Percentiles rank a stretch among this genome's conserved stretches.
These are phyloP conservation scores for Lentinula lateritia DNA, from an alignment of 768 basidiomycete genomes.

Conservation along the genomic window DNA sequence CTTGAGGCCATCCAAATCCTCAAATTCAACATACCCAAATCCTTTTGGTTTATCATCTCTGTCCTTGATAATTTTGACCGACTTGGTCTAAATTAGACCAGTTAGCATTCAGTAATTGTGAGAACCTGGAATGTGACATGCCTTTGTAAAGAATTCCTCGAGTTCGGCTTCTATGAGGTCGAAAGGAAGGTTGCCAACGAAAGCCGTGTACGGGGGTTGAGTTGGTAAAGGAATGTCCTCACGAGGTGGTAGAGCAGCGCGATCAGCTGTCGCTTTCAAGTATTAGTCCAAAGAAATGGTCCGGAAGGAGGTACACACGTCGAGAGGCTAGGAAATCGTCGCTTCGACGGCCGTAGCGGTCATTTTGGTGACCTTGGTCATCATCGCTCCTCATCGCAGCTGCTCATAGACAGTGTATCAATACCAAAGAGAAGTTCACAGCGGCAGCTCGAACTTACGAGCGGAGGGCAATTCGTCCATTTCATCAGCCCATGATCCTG, in stretches of 20 bases:
- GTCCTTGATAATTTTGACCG: constrained; percentile 90
- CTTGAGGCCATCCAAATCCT: constrained; percentile 80
- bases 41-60: constrained; percentile 94
- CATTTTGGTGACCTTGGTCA: constrained; percentile 46
- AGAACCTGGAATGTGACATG: constrained; percentile 36
- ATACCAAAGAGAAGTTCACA: constrained; percentile 2
- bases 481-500: constrained; percentile 98
- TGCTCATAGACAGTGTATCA: constrained; percentile 23
- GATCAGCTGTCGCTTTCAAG: constrained; percentile 37
- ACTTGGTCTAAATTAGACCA: constrained; percentile 50
- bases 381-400: constrained; percentile 70
- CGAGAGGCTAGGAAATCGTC: constrained; percentile 64
- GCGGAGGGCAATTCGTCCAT: constrained; percentile 92
- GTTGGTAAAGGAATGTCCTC: constrained; percentile 97
- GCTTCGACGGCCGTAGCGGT: constrained; percentile 47
- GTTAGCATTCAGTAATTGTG: background rate
- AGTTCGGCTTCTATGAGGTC: constrained; percentile 85
- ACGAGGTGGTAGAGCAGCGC: constrained; percentile 52
- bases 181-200: constrained; percentile 92
- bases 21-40: constrained; percentile 96
- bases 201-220: constrained; percentile 93
- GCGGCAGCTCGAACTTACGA: constrained; percentile 53
- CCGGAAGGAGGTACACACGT: constrained; percentile 35
- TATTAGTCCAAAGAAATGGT: background rate
- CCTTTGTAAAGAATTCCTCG: constrained; percentile 69